A percentile compares a stretch with the other conserved stretches of the same genome.
These are phyloP conservation scores for Eucalyptus tenuipes DNA, from an alignment of 345 rosid species.

Conservation along the genomic window DNA sequence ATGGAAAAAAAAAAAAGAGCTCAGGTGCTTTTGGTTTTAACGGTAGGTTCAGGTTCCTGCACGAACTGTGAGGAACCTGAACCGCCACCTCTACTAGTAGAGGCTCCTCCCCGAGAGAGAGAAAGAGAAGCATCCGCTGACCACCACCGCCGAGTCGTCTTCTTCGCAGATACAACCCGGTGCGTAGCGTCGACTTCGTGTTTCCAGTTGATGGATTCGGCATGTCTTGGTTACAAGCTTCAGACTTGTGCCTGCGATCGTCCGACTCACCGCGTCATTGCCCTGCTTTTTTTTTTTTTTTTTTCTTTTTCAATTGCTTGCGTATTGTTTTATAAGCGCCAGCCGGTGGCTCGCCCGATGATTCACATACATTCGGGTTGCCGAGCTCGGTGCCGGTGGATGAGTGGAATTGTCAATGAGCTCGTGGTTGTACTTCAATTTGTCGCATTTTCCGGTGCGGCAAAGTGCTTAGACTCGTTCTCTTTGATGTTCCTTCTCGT, in stretches of 20 bases:
- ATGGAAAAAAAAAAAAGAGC: too few species aligned
- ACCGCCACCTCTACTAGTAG: too few species aligned
- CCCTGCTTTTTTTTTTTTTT: neutral
- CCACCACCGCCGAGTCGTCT: neutral
- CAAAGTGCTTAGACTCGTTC: neutral
- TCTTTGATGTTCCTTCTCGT: neutral
- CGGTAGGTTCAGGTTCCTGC: too few species aligned
- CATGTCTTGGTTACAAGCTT: accelerated
- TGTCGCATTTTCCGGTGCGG: neutral
- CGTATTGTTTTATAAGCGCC: neutral
- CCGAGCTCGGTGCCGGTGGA: too few species aligned
- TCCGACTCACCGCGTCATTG: neutral
- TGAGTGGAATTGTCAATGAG: neutral
- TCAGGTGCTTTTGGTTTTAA: too few species aligned
- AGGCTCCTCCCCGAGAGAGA: neutral
- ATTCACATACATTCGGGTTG: neutral
- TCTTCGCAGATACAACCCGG: neutral
- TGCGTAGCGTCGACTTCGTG: neutral
- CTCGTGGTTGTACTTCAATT: neutral
- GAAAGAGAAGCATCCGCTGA: neutral
- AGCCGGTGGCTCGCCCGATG: neutral
- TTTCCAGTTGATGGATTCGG: neutral
- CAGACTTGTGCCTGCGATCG: neutral
- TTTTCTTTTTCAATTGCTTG: neutral
- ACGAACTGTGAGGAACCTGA: too few species aligned